Evolutionary conservation across 768 basidiomycete genomes (phyloP).

Genomic region (Mycena chlorophos): DNA sequence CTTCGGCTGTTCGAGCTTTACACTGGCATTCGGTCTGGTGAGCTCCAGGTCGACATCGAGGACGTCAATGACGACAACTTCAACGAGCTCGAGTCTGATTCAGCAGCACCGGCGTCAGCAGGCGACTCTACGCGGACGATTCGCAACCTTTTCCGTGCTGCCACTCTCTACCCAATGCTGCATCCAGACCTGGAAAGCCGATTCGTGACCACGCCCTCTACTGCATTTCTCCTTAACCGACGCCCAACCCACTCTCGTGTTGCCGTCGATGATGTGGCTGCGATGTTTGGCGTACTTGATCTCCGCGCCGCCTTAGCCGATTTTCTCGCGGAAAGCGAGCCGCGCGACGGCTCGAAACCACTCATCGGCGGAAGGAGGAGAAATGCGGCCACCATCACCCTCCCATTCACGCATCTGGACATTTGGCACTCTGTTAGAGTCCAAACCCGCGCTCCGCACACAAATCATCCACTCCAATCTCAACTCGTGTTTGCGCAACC

Average conservation of each 20-base stretch:
- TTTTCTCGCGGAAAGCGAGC: conserved; percentile 17
- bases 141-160: conserved; percentile 12
- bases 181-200: conserved; percentile 13
- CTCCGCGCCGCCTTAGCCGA: conserved; percentile 28
- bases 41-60: background rate
- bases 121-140: conserved; percentile 1
- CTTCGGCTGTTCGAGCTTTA: conserved; percentile 19
- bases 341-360: background rate
- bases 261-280: conserved; percentile 23
- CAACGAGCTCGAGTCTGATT: background rate
- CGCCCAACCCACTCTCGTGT: conserved; percentile 22
- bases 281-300: conserved; percentile 27
- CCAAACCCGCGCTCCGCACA: conserved; percentile 28
- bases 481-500: conserved; percentile 27
- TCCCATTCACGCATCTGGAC: conserved; percentile 26
- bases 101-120: background rate
- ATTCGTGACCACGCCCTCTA: conserved; percentile 13
- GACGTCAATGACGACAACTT: background rate
- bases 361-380: conserved; percentile 10
- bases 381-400: background rate
- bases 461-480: conserved; percentile 20
- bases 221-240: conserved; percentile 28
- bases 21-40: background rate
- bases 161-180: background rate
- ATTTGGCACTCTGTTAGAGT: conserved; percentile 30